Percentiles rank a stretch among this genome's conserved stretches.
Evolutionary conservation across 768 basidiomycete genomes (phyloP).

Genomic region (Suillus clintonianus): DNA sequence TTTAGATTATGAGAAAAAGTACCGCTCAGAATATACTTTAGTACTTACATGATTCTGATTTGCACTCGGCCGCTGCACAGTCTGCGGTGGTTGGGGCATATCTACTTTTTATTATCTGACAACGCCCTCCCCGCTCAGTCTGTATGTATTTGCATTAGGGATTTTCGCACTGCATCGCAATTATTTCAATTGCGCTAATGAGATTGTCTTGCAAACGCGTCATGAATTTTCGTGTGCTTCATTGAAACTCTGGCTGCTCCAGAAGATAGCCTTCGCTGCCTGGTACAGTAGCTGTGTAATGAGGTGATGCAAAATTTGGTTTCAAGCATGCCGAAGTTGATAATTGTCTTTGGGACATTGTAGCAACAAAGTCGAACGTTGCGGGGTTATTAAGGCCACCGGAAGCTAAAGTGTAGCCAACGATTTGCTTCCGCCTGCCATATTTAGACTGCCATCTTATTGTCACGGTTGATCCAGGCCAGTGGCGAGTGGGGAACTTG

Average conservation of each 20-base stretch:
- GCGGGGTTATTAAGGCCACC: no score
- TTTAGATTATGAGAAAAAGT: conserved; percentile 30
- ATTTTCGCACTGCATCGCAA: neutral
- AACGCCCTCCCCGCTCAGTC: conserved; percentile 2
- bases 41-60: conserved; percentile 2
- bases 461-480: neutral
- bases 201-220: neutral
- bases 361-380: neutral
- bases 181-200: neutral
- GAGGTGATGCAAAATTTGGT: neutral
- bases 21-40: conserved; percentile 17
- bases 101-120: conserved; percentile 1
- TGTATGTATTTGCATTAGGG: neutral
- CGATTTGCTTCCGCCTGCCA: neutral
- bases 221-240: neutral
- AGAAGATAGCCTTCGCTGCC: no score
- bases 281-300: no score
- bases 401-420: neutral
- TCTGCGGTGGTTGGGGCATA: neutral
- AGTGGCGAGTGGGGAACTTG: neutral
- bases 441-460: neutral
- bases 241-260: no score
- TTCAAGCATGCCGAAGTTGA: neutral
- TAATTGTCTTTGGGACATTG: neutral
- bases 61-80: neutral